Evolutionary conservation across 805 yeast genomes (phyloP).

Genomic region (Barnettozyma sucrosica): DNA sequence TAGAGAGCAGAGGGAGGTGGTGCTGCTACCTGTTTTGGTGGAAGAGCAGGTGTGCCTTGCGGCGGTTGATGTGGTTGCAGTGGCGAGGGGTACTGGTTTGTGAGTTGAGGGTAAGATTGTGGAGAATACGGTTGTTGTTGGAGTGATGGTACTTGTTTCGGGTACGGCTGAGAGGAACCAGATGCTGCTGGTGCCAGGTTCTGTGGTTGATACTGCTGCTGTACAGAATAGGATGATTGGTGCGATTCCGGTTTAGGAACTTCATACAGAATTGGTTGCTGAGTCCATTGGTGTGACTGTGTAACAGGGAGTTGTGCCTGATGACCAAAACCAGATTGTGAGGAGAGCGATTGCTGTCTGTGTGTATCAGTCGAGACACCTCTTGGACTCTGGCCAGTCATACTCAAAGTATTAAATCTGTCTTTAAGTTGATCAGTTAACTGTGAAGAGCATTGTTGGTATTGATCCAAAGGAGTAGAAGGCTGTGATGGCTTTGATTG

Average conservation of each 20-base stretch:
- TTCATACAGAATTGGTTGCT: slow-evolving; percentile 4
- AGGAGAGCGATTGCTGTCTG: slow-evolving; percentile 14
- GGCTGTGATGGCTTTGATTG: slow-evolving; percentile 8
- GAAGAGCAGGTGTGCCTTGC: slow-evolving; percentile 15
- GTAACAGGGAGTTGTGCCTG: neutral
- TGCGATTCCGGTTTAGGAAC: slow-evolving; percentile 12
- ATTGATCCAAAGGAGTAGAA: neutral
- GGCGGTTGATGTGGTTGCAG: slow-evolving; percentile 6
- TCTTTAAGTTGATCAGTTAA: slow-evolving; percentile 13
- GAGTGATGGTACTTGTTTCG: neutral
- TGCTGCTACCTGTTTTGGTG: slow-evolving; percentile 19
- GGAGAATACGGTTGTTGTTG: neutral
- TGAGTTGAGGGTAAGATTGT: neutral
- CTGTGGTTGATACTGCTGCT: neutral
- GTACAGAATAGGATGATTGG: slow-evolving; percentile 3
- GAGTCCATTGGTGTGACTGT: slow-evolving; percentile 5
- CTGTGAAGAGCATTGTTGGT: neutral
- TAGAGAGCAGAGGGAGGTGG: slow-evolving; percentile 29
- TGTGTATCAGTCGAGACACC: slow-evolving; percentile 12
- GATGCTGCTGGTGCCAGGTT: slow-evolving; percentile 17
- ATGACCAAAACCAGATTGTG: slow-evolving; percentile 3
- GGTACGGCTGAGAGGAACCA: slow-evolving; percentile 4
- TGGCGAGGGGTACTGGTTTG: neutral
- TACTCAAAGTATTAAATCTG: slow-evolving; percentile 17
- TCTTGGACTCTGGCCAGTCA: slow-evolving; percentile 16